Percentiles rank a stretch among this genome's conserved stretches.
Evolutionary conservation across 768 basidiomycete genomes (phyloP).

Genomic region (Amanita jacksonii): DNA sequence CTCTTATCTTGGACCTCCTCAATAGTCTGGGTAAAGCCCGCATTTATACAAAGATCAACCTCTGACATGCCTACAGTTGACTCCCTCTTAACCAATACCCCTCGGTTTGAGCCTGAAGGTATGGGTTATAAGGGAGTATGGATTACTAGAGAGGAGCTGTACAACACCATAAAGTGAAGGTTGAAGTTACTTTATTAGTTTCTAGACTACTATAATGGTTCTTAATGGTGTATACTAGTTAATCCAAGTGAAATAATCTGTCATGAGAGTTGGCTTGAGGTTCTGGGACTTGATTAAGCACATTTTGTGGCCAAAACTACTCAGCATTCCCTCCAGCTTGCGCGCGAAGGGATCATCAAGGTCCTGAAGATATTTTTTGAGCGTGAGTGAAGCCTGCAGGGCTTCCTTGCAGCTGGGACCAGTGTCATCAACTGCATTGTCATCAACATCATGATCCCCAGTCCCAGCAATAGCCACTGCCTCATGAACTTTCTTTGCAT

Average conservation of each 20-base stretch:
- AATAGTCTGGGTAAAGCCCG: no score
- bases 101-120: no score
- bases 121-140: no score
- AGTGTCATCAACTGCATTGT: slow-evolving; percentile 2
- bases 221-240: no score
- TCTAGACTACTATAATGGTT: no score
- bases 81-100: no score
- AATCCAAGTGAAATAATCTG: slow-evolving; percentile 4
- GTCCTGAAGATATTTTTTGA: slow-evolving; percentile 14
- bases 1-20: no score
- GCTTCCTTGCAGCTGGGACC: slow-evolving; percentile 15
- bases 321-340: slow-evolving; percentile 16
- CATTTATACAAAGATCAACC: no score
- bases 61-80: no score
- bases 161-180: no score
- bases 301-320: slow-evolving; percentile 15
- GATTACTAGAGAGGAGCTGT: no score
- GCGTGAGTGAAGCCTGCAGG: slow-evolving; percentile 13
- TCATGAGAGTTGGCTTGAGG: neutral
- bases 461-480: neutral
- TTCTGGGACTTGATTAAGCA: slow-evolving; percentile 9
- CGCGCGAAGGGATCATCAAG: slow-evolving; percentile 15
- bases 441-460: slow-evolving; percentile 10
- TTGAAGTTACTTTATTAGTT: no score
- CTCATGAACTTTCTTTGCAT: slow-evolving; percentile 2